These are phyloP conservation scores for Trichoderma sp. DNA, from an alignment of 2,329 filamentous ascomycete species.

Conservation along the genomic window DNA sequence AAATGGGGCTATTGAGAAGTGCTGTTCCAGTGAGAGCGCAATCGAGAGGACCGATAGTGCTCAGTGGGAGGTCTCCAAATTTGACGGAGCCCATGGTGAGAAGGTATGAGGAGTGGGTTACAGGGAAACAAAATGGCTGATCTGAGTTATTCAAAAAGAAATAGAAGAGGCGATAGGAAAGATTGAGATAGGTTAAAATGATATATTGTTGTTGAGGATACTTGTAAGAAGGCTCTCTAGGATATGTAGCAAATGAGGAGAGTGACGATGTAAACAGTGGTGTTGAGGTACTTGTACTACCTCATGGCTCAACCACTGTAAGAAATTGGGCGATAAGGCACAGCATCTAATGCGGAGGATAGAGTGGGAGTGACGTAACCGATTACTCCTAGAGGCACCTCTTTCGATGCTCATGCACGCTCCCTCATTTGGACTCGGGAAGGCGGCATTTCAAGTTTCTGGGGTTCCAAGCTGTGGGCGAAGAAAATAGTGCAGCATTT, in stretches of 20 bases:
- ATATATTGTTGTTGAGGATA: neutral
- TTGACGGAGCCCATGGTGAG: slow-evolving; percentile 27
- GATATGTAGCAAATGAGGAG: neutral
- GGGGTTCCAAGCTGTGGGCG: neutral
- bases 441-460: neutral
- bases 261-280: neutral
- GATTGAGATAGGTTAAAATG: neutral
- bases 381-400: neutral
- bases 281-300: slow-evolving; percentile 1
- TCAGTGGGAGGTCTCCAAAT: slow-evolving; percentile 38
- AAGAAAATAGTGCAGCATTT: neutral
- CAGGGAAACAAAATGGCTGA: too few species aligned
- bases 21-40: slow-evolving; percentile 40
- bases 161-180: neutral
- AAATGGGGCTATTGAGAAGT: slow-evolving; percentile 39
- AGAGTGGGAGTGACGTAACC: neutral
- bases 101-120: neutral
- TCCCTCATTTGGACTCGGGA: neutral
- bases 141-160: neutral
- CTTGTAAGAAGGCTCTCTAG: neutral
- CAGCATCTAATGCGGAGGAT: neutral
- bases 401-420: neutral
- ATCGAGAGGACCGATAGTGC: slow-evolving; percentile 39
- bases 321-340: neutral
- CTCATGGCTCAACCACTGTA: neutral